Evolutionary conservation across 2,329 filamentous ascomycete species (phyloP).

Genomic region (Alternaria sp.): DNA sequence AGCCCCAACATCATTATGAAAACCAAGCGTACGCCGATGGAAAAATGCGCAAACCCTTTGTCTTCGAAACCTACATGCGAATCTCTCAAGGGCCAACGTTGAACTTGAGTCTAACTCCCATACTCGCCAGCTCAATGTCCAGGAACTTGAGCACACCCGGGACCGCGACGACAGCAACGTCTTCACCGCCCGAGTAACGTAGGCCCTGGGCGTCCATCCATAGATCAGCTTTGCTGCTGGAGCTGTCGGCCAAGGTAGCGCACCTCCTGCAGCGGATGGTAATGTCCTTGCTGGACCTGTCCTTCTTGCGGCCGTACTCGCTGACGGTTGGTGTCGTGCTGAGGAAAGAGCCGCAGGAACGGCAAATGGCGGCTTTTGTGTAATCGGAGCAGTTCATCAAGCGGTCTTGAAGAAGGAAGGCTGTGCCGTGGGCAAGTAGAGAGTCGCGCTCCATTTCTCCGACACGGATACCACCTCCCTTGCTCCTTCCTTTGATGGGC

Average conservation of each 20-base stretch:
- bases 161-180: conserved; percentile 90
- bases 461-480: conserved; percentile 97
- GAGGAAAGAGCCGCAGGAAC: conserved; percentile 87
- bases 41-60: conserved; percentile 4
- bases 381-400: conserved; percentile 98
- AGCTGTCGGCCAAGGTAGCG: conserved; percentile 63
- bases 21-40: conserved; percentile 2
- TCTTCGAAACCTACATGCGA: neutral
- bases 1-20: no score
- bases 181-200: conserved; percentile 85
- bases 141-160: conserved; percentile 92
- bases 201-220: conserved; percentile 93
- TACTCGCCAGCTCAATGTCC: conserved; percentile 93
- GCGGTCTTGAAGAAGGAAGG: conserved; percentile 92
- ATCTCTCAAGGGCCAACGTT: conserved; percentile 65
- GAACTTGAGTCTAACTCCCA: conserved; percentile 96
- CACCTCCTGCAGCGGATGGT: conserved; percentile 83
- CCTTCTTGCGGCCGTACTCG: conserved; percentile 65
- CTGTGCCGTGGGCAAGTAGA: conserved; percentile 91
- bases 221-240: conserved; percentile 68
- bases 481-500: conserved; percentile 94
- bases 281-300: conserved; percentile 69
- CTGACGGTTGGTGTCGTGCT: conserved; percentile 80
- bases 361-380: conserved; percentile 86
- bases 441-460: conserved; percentile 99